A percentile compares a stretch with the other conserved stretches of the same genome.
These are phyloP conservation scores for Sphagnum contortum DNA, from an alignment of 225 moss, liverwort and hornwort species.

Conservation along the genomic window DNA sequence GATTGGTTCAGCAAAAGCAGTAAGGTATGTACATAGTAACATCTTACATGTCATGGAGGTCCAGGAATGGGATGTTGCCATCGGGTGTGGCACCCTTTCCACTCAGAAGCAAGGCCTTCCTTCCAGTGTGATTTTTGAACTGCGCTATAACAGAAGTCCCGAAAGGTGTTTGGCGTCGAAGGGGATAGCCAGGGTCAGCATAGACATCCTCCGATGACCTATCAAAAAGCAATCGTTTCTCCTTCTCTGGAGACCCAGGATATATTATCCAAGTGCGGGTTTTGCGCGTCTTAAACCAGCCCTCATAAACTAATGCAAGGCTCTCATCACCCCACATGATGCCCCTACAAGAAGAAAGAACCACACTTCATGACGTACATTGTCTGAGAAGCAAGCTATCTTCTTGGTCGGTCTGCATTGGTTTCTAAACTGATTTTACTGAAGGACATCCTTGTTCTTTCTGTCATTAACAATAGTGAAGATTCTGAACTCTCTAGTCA, in stretches of 20 bases:
- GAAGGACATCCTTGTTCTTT: too few species aligned
- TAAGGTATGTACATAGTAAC: too few species aligned
- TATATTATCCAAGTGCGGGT: conserved; percentile 77
- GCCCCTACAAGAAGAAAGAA: conserved; percentile 29
- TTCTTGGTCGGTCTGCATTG: too few species aligned
- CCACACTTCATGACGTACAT: too few species aligned
- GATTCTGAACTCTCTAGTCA: too few species aligned
- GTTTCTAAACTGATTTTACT: too few species aligned
- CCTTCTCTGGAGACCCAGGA: conserved; percentile 51
- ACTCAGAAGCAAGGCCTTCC: conserved; percentile 63
- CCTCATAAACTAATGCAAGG: conserved; percentile 83
- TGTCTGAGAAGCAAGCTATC: too few species aligned
- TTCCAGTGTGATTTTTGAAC: conserved; percentile 47
- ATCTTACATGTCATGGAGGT: conserved; percentile 75
- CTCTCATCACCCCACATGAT: conserved; percentile 72
- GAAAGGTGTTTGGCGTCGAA: conserved; percentile 49
- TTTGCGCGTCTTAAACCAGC: conserved; percentile 80
- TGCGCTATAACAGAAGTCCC: conserved; percentile 83
- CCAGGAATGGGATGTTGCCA: conserved; percentile 89
- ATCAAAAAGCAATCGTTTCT: conserved; percentile 58
- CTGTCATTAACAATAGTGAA: too few species aligned
- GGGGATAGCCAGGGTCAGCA: conserved; percentile 84
- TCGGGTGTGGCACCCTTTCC: conserved; percentile 91
- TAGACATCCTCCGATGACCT: conserved; percentile 94
- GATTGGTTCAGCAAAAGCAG: too few species aligned